phyloP scores from a whole-genome alignment of 495 filamentous ascomycete genomes.

The Cercophora sp. region DNA sequence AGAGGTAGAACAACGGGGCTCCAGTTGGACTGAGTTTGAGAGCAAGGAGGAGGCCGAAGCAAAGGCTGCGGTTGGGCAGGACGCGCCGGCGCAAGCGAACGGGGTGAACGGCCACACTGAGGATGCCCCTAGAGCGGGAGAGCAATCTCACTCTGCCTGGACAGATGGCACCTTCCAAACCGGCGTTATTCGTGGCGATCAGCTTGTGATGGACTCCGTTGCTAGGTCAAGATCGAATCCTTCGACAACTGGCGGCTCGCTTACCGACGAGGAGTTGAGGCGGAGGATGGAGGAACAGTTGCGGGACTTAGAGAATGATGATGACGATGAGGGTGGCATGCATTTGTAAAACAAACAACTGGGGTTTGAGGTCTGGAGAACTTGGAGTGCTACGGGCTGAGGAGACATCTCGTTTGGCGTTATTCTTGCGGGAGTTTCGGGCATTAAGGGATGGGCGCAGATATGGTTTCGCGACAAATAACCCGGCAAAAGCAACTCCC shows the following conservation, averaged over 20 bases:
- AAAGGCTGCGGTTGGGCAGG: constrained; percentile 5
- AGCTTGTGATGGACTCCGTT: constrained; percentile 33
- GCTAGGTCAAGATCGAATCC: constrained; percentile 5
- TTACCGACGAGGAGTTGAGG: constrained; percentile 47
- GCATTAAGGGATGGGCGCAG: background rate
- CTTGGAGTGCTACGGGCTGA: too few species aligned
- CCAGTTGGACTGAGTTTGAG: constrained; percentile 61
- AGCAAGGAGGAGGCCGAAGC: constrained; percentile 31
- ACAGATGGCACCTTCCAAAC: constrained; percentile 54
- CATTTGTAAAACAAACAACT: too few species aligned
- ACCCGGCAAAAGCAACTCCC: background rate
- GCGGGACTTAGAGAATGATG: constrained; percentile 35
- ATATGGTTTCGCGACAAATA: background rate
- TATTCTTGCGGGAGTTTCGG: too few species aligned
- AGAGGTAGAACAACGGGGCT: constrained; percentile 74
- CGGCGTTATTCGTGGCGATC: constrained; percentile 40
- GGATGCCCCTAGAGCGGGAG: too few species aligned
- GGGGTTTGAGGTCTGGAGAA: too few species aligned
- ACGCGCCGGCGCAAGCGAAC: constrained; percentile 9
- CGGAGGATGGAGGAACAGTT: constrained; percentile 42
- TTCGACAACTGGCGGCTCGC: constrained; percentile 19
- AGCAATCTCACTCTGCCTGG: constrained; percentile 48
- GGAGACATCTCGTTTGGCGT: too few species aligned
- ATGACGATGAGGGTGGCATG: constrained; percentile 56
- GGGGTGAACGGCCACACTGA: constrained; percentile 14